Base-by-base conservation (phyloP, 192 early-diverging fungal species). In the Paraglomus brasilianum region DNA sequence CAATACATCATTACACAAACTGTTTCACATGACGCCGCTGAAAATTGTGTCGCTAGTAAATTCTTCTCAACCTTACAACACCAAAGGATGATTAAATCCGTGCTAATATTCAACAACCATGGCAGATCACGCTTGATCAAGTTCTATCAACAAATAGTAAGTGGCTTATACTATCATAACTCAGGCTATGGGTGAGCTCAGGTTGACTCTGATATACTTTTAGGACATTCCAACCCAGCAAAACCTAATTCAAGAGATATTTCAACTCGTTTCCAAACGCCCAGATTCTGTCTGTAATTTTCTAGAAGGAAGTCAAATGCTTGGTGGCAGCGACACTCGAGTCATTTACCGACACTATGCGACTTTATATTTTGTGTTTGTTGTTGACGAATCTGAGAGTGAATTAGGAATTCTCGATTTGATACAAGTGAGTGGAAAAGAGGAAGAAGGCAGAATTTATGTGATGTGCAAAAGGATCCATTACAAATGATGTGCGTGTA, bases 21-120 rank as follows among this genome's bases (percentile, higher is more conserved):
- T 30, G 30, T 30, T 30, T 30, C 30, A 30, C 30, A 30, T 30
- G 30, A 30, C 30, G 30, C 30, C 30, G 3, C 3, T 4, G 48
- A 49, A n/a, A 49, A n/a, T 4, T 49, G 48, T 49, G n/a, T n/a
- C n/a, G n/a, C n/a, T n/a, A n/a, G n/a, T n/a, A n/a, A 49, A n/a
- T 49, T 49, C 1, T n/a, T 19, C 13, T 14, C 17, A n/a, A 49
- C 13, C 13, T 49, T 22, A 56, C 6, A 6, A 21, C 19, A 42
- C 9, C 10, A 72, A 62, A 76, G n/a, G 72, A 92, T 93, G 90
- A 95, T 98, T 74, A 90, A 93, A 69, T 93, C 93, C n/a, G 94
- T 95, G n/a, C 87, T 97, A 70, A 98, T 98, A 77, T 98, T 99
- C 81, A 99, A 99, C 81, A 96, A 94, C 75, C 88, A 92, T 70